Evolutionary conservation across 2,329 filamentous ascomycete genomes (phyloP).

Genomic region (Cordyceps militaris): DNA sequence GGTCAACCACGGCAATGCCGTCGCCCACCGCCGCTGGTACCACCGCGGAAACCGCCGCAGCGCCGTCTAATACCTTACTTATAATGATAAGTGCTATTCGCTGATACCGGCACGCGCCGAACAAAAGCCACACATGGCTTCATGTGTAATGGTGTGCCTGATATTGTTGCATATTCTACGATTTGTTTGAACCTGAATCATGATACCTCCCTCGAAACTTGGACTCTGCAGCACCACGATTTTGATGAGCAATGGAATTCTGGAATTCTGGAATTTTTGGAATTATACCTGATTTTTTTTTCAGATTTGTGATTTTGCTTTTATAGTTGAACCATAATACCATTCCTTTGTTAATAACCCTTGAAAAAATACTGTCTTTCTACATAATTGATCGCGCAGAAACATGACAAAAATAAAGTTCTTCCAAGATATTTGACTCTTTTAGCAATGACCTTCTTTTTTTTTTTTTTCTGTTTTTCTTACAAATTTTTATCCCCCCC

Average conservation of each 20-base stretch:
- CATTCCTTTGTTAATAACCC: no score
- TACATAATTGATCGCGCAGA: no score
- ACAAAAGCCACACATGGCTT: no score
- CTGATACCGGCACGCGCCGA: not conserved
- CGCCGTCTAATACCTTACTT: conserved; percentile 28
- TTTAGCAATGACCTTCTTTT: no score
- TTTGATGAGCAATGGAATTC: not conserved
- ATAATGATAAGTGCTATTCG: no score
- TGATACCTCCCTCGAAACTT: conserved; percentile 7
- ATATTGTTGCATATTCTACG: not conserved
- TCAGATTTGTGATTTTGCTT: not conserved
- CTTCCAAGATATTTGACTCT: no score
- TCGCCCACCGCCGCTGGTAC: conserved; percentile 22
- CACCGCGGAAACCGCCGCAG: conserved; percentile 38
- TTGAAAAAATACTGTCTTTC: no score
- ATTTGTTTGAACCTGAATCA: not conserved
- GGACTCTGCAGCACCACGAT: not conserved
- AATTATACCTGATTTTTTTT: not conserved
- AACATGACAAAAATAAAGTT: no score
- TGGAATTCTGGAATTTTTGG: not conserved
- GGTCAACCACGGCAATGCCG: conserved; percentile 24
- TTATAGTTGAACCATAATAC: not conserved
- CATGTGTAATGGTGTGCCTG: no score
- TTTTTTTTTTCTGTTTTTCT: not conserved
- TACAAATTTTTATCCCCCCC: not conserved